phyloP scores from a whole-genome alignment of 2,329 filamentous ascomycete species.

The Dactylellina cionopaga region DNA sequence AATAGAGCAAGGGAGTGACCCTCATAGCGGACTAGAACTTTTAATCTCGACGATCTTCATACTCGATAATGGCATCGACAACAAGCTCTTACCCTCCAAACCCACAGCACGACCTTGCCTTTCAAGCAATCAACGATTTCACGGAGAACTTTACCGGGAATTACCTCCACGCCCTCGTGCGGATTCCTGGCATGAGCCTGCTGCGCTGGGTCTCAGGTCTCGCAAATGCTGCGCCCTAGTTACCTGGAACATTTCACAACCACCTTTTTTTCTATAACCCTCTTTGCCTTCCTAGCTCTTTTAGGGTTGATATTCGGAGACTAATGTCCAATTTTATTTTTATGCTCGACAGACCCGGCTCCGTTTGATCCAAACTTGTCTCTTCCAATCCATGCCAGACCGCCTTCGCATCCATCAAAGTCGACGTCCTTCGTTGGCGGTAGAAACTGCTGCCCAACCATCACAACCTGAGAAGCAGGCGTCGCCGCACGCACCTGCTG shows the following conservation, averaged over 20 bases:
- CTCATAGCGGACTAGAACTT: conserved; percentile 38
- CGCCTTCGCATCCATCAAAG: conserved; percentile 35
- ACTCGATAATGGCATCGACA: conserved; percentile 48
- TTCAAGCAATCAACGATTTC: conserved; percentile 51
- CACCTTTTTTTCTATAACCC: conserved; percentile 35
- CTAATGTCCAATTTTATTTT: conserved; percentile 50
- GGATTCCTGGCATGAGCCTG: conserved; percentile 51
- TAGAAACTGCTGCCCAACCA: conserved; percentile 45
- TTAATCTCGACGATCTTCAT: conserved; percentile 39
- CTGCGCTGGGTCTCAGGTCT: conserved; percentile 48
- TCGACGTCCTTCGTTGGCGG: conserved; percentile 47
- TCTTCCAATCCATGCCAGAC: conserved; percentile 51
- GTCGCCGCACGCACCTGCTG: conserved; percentile 46
- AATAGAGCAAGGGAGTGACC: conserved; percentile 26
- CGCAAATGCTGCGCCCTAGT: conserved; percentile 51
- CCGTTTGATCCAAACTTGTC: conserved; percentile 42
- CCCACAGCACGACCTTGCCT: conserved; percentile 48
- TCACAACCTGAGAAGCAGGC: conserved; percentile 39
- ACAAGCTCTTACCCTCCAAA: conserved; percentile 52
- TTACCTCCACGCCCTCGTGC: conserved; percentile 49
- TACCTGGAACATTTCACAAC: conserved; percentile 43
- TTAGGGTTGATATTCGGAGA: conserved; percentile 34
- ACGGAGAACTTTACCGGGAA: conserved; percentile 50
- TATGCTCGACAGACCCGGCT: conserved; percentile 45
- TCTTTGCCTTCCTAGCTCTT: conserved; percentile 35